These are phyloP conservation scores for Mycena latifolia DNA, from an alignment of 768 basidiomycete genomes.

Conservation along the genomic window DNA sequence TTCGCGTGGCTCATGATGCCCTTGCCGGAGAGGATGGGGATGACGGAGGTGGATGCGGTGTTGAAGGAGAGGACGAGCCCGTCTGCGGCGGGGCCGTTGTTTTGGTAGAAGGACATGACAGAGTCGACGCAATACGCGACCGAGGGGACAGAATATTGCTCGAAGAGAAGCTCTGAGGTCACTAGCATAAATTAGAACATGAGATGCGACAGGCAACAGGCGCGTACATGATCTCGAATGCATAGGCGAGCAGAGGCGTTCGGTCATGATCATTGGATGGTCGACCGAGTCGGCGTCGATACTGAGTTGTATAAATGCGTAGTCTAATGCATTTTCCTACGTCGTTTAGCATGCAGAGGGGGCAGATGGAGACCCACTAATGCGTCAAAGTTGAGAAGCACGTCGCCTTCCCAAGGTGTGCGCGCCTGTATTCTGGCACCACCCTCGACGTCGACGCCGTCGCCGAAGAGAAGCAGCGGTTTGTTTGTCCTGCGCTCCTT, in stretches of 20 bases:
- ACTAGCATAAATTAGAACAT: conserved; percentile 58
- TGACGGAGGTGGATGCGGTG: conserved; percentile 89
- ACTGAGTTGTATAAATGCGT: conserved; percentile 88
- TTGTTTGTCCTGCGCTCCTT: conserved; percentile 90
- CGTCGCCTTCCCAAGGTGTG: conserved; percentile 95
- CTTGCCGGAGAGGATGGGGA: conserved; percentile 87
- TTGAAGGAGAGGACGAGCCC: conserved; percentile 94
- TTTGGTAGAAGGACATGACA: conserved; percentile 93
- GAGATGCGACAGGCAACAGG: neutral
- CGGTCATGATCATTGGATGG: conserved; percentile 95
- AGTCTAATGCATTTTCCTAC: conserved; percentile 96
- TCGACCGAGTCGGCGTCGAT: conserved; percentile 81
- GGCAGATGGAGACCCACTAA: conserved; percentile 70
- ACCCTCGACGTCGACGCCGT: conserved; percentile 88
- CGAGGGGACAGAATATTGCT: conserved; percentile 89
- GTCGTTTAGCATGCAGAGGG: conserved; percentile 38
- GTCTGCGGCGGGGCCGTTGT: conserved; percentile 70
- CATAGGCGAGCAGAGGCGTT: conserved; percentile 88
- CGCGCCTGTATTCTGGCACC: conserved; percentile 83
- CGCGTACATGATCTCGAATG: conserved; percentile 88
- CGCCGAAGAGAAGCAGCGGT: conserved; percentile 89
- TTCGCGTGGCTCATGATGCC: conserved; percentile 90
- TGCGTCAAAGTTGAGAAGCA: conserved; percentile 91
- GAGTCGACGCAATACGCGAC: conserved; percentile 92
- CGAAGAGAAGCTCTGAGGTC: conserved; percentile 97